Percentiles rank a stretch among this genome's conserved stretches.
These are phyloP conservation scores for Crithidia fasciculata DNA, from an alignment of 208 protist genomes.

Conservation along the genomic window DNA sequence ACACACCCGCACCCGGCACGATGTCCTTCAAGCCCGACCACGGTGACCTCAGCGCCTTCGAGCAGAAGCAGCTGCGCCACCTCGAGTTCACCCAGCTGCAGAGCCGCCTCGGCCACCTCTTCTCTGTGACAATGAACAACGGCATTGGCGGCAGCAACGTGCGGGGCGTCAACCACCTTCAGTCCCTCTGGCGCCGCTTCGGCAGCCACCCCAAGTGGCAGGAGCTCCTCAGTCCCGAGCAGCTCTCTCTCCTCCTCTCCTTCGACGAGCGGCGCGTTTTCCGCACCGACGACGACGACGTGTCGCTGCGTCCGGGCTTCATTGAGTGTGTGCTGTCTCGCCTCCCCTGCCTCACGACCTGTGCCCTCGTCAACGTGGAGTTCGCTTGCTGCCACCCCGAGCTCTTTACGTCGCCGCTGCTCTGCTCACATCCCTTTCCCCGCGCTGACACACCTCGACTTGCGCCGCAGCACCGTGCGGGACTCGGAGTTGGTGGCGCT, in stretches of 20 bases:
- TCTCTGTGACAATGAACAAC: slow-evolving; percentile 1
- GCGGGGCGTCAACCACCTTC: neutral
- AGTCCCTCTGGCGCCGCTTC: slow-evolving; percentile 10
- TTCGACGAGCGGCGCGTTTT: slow-evolving; percentile 4
- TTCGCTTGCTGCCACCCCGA: slow-evolving; percentile 7
- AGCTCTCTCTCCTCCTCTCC: slow-evolving; percentile 18
- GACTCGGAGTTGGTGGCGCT: slow-evolving; percentile 12
- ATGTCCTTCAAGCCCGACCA: neutral
- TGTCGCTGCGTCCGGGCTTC: slow-evolving; percentile 12
- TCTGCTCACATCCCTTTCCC: slow-evolving; percentile 8
- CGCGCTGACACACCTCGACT: slow-evolving; percentile 7
- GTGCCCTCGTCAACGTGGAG: slow-evolving; percentile 12
- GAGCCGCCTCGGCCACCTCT: slow-evolving; percentile 12
- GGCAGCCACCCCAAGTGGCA: slow-evolving; percentile 14
- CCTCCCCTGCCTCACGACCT: slow-evolving; percentile 3
- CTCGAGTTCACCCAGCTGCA: slow-evolving; percentile 3
- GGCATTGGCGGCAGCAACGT: neutral
- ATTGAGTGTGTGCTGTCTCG: slow-evolving; percentile 16
- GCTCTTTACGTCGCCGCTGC: slow-evolving; percentile 8
- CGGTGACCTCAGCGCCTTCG: neutral
- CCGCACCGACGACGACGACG: neutral
- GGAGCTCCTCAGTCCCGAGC: slow-evolving; percentile 11
- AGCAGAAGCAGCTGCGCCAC: slow-evolving; percentile 9
- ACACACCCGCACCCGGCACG: neutral
- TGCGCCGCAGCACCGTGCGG: slow-evolving; percentile 11